Evolutionary conservation across 805 yeast species (phyloP), one percentile per base, ranked within the genome.

Genomic region (Wickerhamiella brachini): DNA sequence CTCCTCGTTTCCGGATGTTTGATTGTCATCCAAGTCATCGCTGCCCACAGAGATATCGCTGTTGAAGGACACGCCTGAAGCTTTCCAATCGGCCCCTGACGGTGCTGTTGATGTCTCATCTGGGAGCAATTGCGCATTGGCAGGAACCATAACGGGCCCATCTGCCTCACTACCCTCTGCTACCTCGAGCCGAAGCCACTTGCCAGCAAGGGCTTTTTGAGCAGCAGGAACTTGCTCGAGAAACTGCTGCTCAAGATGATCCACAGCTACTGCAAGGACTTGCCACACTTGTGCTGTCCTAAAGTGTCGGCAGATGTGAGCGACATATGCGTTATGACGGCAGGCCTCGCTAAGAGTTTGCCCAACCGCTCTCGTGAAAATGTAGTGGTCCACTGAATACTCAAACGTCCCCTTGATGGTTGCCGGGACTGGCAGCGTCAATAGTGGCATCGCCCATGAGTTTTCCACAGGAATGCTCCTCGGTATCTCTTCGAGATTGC

Each of bases 301-400:
- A 43, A 37, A 49, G 23, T 55, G 44, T 9, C 44, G 26, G n/a
- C 39, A 17, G 15, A 24, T 18, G 26, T 22, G 42, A 49, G 56
- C 84, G 8, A 78, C 68, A 17, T 70, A 65, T 0, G 85, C 75
- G 59, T 83, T 83, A 57, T 71, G 66, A 21, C 73, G 68, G 58
- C 85, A 81, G 1, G 74, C 79, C 45, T 80, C 79, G 13, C 70
- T 60, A 15, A 80, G 66, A 24, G 70, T 67, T 59, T 78, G 71
- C 3, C 76, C 78, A 22, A 72, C 74, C 0, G 78, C 76, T 0
- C 69, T 65, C 20, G 41, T 41, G 17, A 56, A 54, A 13, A 34
- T 39, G 44, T 62, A 56, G n/a, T 53, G 39, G 5, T 50, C 38
- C 10, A 63, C 65, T 15, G 57, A 49, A 20, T 31, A 42, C 24